phyloP scores from a whole-genome alignment of 805 yeast species.

The Dipodascus albidus region DNA sequence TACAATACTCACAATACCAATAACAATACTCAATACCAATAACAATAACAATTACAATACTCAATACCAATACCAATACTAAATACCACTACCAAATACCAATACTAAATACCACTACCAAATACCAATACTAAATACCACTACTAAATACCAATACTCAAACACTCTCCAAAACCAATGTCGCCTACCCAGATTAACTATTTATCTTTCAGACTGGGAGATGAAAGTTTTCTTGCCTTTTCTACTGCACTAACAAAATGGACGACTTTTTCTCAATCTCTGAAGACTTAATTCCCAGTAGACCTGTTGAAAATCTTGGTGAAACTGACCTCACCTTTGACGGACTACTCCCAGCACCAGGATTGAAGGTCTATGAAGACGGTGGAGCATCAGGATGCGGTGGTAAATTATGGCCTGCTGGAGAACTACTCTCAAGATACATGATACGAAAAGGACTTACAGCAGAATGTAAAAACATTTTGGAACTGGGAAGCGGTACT shows the following conservation, averaged over 20 bases:
- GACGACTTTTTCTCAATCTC: background rate
- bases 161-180: no score
- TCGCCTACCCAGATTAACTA: background rate
- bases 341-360: conserved; percentile 26
- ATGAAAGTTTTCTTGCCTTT: background rate
- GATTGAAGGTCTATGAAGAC: conserved; percentile 36
- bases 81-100: no score
- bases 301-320: conserved; percentile 27
- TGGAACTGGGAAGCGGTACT: conserved; percentile 50
- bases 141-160: no score
- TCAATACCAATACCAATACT: no score
- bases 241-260: background rate
- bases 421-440: conserved; percentile 40
- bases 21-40: no score
- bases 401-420: conserved; percentile 55
- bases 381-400: conserved; percentile 54
- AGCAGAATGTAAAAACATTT: conserved; percentile 20
- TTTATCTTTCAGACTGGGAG: background rate
- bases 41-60: no score
- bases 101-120: no score
- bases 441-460: conserved; percentile 22
- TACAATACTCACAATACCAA: no score
- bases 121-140: no score
- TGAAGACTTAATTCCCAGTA: background rate
- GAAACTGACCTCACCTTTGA: conserved; percentile 29